Base-by-base conservation (phyloP, 164 flowering plant species). In the Chimonanthus salicifolius region DNA sequence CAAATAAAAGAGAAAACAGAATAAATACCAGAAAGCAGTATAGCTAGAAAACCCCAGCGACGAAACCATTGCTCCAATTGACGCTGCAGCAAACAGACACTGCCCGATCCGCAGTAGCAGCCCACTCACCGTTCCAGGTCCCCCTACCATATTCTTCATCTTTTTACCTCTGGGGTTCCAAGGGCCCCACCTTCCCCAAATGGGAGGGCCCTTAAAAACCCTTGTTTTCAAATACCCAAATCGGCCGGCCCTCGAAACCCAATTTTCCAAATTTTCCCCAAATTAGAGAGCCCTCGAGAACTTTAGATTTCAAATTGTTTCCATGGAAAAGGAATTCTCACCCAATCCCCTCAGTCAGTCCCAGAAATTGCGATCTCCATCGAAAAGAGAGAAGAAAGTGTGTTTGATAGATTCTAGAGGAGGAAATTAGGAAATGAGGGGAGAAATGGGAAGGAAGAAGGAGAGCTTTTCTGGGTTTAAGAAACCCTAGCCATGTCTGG, bases 11-110 rank as follows among this genome's bases (percentile, higher is more conserved):
- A 33, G 33, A 33, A 33, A 33, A 33, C 33, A 15, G 7, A 20
- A 72, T 62, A 69, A 54, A 66, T 88, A 92, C 97, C 94, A 92
- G 84, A 87, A 94, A 69, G 97, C 93, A 69, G 96, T 90, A 83
- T 83, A 94, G 73, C 60, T 77, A 45, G 89, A 88, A 76, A 89
- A 90, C 18, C 88, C 89, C 11, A 16, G 0, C 69, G 96, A 86
- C 72, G 94, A 83, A 44, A 83, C 88, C 97, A 92, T 94, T 43
- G 77, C 81, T 2, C 80, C 88, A 75, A 92, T 86, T 2, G 97
- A 87, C 70, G 87, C 85, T 77, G 88, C 89, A 48, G 96, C 92
- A 80, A 84, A 89, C 4, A 85, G 69, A 74, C 85, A 88, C 74
- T 94, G 97, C 72, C 93, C 92, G 49, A 88, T 49, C 75, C 97